Evolutionary conservation across 2,329 filamentous ascomycete species (phyloP).

Genomic region (Alternaria alternata): DNA sequence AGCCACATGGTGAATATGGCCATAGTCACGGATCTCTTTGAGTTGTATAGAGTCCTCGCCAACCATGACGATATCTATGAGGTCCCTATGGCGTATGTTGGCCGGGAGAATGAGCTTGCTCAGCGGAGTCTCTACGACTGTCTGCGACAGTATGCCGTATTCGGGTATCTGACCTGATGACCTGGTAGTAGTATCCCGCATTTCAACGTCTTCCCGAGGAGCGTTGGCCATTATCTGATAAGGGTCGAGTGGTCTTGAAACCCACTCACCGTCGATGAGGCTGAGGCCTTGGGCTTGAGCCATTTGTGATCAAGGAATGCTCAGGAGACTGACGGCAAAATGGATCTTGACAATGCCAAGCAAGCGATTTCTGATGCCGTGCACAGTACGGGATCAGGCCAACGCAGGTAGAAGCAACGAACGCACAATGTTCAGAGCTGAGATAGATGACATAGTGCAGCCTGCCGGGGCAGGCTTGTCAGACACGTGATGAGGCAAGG

Average conservation of each 20-base stretch:
- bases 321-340: slow-evolving; percentile 4
- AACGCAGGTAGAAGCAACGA: slow-evolving; percentile 10
- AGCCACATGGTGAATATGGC: slow-evolving; percentile 77
- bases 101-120: slow-evolving; percentile 81
- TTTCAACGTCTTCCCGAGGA: slow-evolving; percentile 36
- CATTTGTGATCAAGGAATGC: slow-evolving; percentile 25
- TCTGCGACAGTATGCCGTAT: slow-evolving; percentile 79
- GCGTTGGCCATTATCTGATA: slow-evolving; percentile 53
- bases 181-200: slow-evolving; percentile 34
- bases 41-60: slow-evolving; percentile 84
- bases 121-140: slow-evolving; percentile 77
- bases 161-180: slow-evolving; percentile 56
- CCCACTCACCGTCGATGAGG: slow-evolving; percentile 45
- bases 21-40: slow-evolving; percentile 73
- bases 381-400: slow-evolving; percentile 15
- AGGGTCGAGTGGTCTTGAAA: slow-evolving; percentile 48
- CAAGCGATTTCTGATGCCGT: not conserved
- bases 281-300: slow-evolving; percentile 39
- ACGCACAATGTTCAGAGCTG: slow-evolving; percentile 15
- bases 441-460: slow-evolving; percentile 27
- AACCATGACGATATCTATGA: slow-evolving; percentile 87
- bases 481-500: slow-evolving; percentile 16
- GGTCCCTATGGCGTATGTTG: slow-evolving; percentile 71
- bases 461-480: slow-evolving; percentile 24
- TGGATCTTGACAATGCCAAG: slow-evolving; percentile 12